Evolutionary conservation across 2,329 filamentous ascomycete genomes (phyloP).

Genomic region (Davidsoniella virescens): DNA sequence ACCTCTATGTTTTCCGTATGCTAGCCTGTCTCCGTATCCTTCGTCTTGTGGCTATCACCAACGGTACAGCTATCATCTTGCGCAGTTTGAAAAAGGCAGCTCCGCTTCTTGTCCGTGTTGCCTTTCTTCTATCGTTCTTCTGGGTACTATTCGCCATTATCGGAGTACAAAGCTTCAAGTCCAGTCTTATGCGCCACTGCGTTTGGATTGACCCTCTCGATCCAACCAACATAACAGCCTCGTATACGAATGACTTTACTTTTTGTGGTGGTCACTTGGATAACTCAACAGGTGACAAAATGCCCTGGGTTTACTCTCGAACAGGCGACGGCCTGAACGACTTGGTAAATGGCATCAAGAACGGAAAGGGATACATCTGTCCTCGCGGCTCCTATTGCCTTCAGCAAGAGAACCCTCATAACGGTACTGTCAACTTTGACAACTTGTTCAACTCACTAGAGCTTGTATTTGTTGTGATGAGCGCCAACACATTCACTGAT

Average conservation of each 20-base stretch:
- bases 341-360: conserved; percentile 32
- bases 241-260: conserved; percentile 49
- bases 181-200: conserved; percentile 60
- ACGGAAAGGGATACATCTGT: conserved; percentile 74
- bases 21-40: conserved; percentile 87
- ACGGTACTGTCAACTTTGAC: conserved; percentile 82
- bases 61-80: conserved; percentile 86
- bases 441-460: conserved; percentile 86
- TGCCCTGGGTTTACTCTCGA: conserved; percentile 49
- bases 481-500: conserved; percentile 90
- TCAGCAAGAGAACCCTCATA: conserved; percentile 62
- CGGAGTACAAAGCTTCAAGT: conserved; percentile 90
- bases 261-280: conserved; percentile 78
- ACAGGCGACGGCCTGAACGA: conserved; percentile 25
- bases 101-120: conserved; percentile 78
- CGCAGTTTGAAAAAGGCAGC: conserved; percentile 91
- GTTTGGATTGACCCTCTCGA: conserved; percentile 56
- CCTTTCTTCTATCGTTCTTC: conserved; percentile 89
- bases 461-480: conserved; percentile 96
- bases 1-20: conserved; percentile 90
- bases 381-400: conserved; percentile 71
- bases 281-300: conserved; percentile 35
- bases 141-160: conserved; percentile 96
- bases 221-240: conserved; percentile 34
- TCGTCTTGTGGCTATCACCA: conserved; percentile 77